A percentile compares a stretch with the other conserved stretches of the same genome.
These are phyloP conservation scores for Lipomyces anomalus DNA, from an alignment of 805 yeast genomes.

Conservation along the genomic window DNA sequence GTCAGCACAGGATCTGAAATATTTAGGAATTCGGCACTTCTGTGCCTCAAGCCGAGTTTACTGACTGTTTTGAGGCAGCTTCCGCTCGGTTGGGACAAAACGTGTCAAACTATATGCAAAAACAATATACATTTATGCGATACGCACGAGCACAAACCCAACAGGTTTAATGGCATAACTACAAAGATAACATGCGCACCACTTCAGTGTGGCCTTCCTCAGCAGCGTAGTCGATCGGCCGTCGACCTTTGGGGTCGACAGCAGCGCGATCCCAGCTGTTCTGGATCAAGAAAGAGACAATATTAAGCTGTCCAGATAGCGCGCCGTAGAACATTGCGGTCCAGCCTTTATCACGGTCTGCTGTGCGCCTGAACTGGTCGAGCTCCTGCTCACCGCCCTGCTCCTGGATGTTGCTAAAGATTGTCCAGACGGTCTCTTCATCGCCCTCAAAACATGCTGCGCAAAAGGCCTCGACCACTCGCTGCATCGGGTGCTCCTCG, in stretches of 20 bases:
- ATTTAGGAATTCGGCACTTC: too few relatives aligned
- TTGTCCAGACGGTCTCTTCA: slow-evolving; percentile 17
- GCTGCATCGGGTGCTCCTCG: slow-evolving; percentile 8
- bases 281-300: slow-evolving; percentile 11
- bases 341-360: slow-evolving; percentile 19
- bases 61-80: too few relatives aligned
- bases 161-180: too few relatives aligned
- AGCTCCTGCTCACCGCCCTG: background rate
- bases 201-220: slow-evolving; percentile 38
- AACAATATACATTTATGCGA: too few relatives aligned
- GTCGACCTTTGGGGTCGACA: slow-evolving; percentile 11
- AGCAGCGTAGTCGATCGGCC: slow-evolving; percentile 23
- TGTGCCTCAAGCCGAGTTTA: too few relatives aligned
- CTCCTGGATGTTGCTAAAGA: too few relatives aligned
- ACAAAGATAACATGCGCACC: too few relatives aligned
- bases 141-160: too few relatives aligned
- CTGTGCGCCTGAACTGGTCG: slow-evolving; percentile 3
- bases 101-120: too few relatives aligned
- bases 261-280: slow-evolving; percentile 10
- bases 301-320: slow-evolving; percentile 14
- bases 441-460: slow-evolving; percentile 21
- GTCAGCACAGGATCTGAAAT: too few relatives aligned
- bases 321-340: slow-evolving; percentile 19
- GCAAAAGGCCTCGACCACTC: slow-evolving; percentile 16
- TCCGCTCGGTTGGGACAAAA: too few relatives aligned